Base-by-base conservation (phyloP, 306 rosid genomes). In the Vachellia pachyceras region DNA sequence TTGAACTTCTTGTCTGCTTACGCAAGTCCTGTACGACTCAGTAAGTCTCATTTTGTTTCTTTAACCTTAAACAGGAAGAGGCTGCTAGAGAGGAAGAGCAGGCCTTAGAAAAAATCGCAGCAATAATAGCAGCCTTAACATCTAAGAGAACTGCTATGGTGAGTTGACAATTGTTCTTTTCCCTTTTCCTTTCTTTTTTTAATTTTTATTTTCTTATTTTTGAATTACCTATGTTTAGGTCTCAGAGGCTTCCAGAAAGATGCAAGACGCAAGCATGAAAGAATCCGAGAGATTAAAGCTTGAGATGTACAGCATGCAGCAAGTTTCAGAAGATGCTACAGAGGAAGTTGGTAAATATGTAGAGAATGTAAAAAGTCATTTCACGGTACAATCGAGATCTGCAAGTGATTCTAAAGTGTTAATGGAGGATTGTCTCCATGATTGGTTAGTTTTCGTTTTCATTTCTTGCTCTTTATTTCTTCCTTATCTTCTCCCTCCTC, bases 81-180 rank as follows among this genome's bases (percentile, higher is more conserved):
- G 89, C 87, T 63, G 87, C 72, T 20, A 89, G 80, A 79, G 99
- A 95, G 72, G 97, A 95, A 82, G 87, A 68, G 73, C 88, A 82
- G 50, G 95, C 97, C 58, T 41, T 95, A 33, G 89, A 83, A 76
- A 83, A 91, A 79, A 91, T 95, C 68, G 85, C 92, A 60, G 82
- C 84, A 61, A 88, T 95, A 46, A 80, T 95, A 84, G 88, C 84
- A 77, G 71, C 81, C 75, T 77, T 91, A 79, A 89, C 95, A 50
- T 86, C 97, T 40, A 95, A 89, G 83, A 95, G 88, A 82, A 80
- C 83, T 69, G 82, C 84, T 65, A 84, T 86, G 90, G 97, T 91
- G 75, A 36, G 88, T 75, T 58, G 39, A 54, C 72, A 37, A 29
- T 46, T 67, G 13, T 71, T 46, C 6, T 76, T 50, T 57, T 7